These are phyloP conservation scores for Penstemon davidsonii DNA, from an alignment of 257 asterid genomes.

Conservation along the genomic window DNA sequence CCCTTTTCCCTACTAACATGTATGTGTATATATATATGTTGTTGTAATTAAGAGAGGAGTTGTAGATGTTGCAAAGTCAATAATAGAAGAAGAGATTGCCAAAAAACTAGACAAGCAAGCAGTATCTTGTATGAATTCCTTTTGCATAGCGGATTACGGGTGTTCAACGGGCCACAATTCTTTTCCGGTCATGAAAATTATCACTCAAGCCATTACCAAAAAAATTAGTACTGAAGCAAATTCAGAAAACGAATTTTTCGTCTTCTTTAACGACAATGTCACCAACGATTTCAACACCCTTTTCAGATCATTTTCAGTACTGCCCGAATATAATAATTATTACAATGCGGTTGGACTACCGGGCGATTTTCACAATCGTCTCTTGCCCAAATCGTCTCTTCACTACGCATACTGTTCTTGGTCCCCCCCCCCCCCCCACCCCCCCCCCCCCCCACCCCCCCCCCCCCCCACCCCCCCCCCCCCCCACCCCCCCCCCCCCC, in stretches of 20 bases:
- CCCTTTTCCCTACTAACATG: too few species aligned
- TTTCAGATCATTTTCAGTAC: constrained; percentile 26
- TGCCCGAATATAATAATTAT: background rate
- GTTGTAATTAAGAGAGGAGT: constrained; percentile 19
- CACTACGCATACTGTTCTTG: constrained; percentile 38
- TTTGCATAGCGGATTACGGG: constrained; percentile 43
- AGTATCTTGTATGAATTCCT: background rate
- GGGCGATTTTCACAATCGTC: constrained; percentile 28
- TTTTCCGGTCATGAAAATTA: constrained; percentile 31
- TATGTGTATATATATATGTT: background rate
- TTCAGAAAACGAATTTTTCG: background rate
- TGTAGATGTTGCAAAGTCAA: constrained; percentile 19
- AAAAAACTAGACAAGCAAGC: constrained; percentile 6
- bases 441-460: too few species aligned
- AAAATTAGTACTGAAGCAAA: background rate
- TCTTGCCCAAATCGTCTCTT: constrained; percentile 32
- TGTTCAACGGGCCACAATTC: constrained; percentile 50
- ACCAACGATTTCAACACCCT: constrained; percentile 40
- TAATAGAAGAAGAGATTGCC: constrained; percentile 28
- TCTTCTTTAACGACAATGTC: constrained; percentile 33
- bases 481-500: too few species aligned
- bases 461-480: too few species aligned
- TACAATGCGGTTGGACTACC: constrained; percentile 30
- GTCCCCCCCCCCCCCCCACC: too few species aligned
- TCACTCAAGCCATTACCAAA: constrained; percentile 27